Percentiles rank a stretch among this genome's conserved stretches.
phyloP scores from a whole-genome alignment of 306 rosid genomes.

The Geum urbanum region DNA sequence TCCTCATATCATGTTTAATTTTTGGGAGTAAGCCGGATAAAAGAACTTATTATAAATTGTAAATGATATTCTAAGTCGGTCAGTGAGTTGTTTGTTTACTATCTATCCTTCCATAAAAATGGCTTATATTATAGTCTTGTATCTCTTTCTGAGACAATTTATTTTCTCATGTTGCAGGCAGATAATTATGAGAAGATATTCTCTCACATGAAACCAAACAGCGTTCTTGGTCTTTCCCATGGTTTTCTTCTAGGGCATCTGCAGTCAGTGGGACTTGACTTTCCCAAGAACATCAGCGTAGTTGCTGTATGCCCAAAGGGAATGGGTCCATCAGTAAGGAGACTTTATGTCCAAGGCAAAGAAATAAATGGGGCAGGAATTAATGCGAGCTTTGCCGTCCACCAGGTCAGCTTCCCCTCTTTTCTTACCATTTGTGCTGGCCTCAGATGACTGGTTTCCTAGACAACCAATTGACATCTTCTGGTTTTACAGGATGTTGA shows the following conservation, averaged over 20 bases:
- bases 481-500: constrained; percentile 67
- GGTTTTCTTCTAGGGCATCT: constrained; percentile 98
- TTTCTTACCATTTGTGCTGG: background rate
- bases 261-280: constrained; percentile 80
- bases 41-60: background rate
- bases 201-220: constrained; percentile 84
- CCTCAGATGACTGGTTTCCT: background rate
- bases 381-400: constrained; percentile 90
- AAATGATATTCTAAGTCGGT: background rate
- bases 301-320: constrained; percentile 99
- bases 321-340: constrained; percentile 99
- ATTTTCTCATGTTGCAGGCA: constrained; percentile 51
- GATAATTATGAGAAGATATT: constrained; percentile 81
- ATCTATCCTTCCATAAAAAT: background rate
- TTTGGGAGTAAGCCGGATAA: background rate
- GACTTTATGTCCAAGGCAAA: constrained; percentile 94
- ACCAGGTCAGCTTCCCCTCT: constrained; percentile 50
- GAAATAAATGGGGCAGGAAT: constrained; percentile 98
- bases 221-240: constrained; percentile 96
- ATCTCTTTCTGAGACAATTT: background rate
- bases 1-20: background rate
- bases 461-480: constrained; percentile 4
- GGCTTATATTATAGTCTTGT: background rate
- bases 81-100: background rate
- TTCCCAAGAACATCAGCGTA: constrained; percentile 82